A percentile compares a stretch with the other conserved stretches of the same genome.
These are phyloP conservation scores for Coniophora puteana DNA, from an alignment of 1,284 basidiomycete species.

Conservation along the genomic window DNA sequence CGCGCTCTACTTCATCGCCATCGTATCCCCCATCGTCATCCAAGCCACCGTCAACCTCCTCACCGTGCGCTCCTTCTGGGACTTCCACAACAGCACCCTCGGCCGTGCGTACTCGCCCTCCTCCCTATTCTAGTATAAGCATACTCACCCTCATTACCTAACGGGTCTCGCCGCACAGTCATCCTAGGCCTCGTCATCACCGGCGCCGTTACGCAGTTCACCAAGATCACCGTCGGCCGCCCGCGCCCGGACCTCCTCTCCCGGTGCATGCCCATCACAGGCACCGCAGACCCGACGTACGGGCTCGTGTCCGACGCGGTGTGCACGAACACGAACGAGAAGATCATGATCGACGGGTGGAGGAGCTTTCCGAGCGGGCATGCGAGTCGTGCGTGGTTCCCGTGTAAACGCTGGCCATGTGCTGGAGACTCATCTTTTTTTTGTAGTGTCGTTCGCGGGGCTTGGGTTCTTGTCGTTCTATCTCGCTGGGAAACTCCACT, in stretches of 20 bases:
- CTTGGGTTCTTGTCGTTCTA: constrained; percentile 90
- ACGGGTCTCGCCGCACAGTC: constrained; percentile 41
- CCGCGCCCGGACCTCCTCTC: constrained; percentile 85
- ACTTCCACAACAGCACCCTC: constrained; percentile 78
- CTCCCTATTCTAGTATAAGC: constrained; percentile 14
- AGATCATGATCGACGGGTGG: constrained; percentile 79
- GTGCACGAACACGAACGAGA: constrained; percentile 69
- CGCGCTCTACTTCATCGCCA: constrained; percentile 65
- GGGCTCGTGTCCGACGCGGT: constrained; percentile 75
- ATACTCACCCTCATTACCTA: background rate
- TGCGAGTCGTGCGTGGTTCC: constrained; percentile 59
- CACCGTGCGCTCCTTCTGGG: constrained; percentile 82
- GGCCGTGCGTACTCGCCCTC: constrained; percentile 51
- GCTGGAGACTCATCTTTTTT: constrained; percentile 1
- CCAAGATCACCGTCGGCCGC: constrained; percentile 87
- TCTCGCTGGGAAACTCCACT: constrained; percentile 86
- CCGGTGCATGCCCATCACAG: constrained; percentile 74
- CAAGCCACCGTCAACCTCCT: constrained; percentile 67
- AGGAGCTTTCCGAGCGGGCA: constrained; percentile 95
- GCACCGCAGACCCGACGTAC: constrained; percentile 65
- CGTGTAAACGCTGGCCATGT: background rate
- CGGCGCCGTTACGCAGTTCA: constrained; percentile 79
- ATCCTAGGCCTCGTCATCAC: constrained; percentile 73
- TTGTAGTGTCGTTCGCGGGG: constrained; percentile 85
- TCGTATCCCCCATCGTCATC: constrained; percentile 65